Evolutionary conservation across 2,329 filamentous ascomycete genomes (phyloP), one percentile per base, ranked within the genome.

Genomic region (Xylariales sp.): DNA sequence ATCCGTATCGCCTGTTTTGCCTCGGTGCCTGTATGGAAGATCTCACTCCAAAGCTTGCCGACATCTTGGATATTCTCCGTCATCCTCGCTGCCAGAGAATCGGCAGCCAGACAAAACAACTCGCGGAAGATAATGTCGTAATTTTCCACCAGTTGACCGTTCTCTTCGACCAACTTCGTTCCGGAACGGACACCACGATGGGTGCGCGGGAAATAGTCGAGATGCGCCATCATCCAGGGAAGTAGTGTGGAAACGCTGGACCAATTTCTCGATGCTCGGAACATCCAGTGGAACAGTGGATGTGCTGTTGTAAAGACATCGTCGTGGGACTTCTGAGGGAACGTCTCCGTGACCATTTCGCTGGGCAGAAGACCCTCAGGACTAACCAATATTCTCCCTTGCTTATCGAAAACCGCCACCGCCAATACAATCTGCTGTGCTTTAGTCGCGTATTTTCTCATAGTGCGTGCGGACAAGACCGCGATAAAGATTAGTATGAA

Each of bases 261-360:
- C 82, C 82, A 86, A 50, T 83, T 74, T 38, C 73, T 70, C 15
- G 78, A 78, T 11, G 82, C 77, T 36, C 79, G 69, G 51, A 76
- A 85, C 15, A 84, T 73, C 82, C 82, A 86, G 12, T 82, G 71
- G 56, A 84, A 85, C 2, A 81, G 77, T 0, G 78, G 73, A 55
- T 86, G 81, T 4, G 74, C 71, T 25, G 73, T 71, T 31, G 76
- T 75, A 51, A 86, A 82, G 22, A 82, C 75, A 42, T 85, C 80
- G 42, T 80, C 74, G 45, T 81, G 78, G 35, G 79, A 80, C 51
- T 64, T 64, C 50, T 76, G 74, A 31, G 77, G 62, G 56, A 78
- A 80, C 38, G 74, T 74, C 58, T 74, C 74, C 1, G 80, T 83
- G 43, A 86, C 80, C 49, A 82, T 82, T 36, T 71, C 65, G 24